Conservation (phyloP, 129 eudicot species). For the Ambrosia trifida region DNA sequence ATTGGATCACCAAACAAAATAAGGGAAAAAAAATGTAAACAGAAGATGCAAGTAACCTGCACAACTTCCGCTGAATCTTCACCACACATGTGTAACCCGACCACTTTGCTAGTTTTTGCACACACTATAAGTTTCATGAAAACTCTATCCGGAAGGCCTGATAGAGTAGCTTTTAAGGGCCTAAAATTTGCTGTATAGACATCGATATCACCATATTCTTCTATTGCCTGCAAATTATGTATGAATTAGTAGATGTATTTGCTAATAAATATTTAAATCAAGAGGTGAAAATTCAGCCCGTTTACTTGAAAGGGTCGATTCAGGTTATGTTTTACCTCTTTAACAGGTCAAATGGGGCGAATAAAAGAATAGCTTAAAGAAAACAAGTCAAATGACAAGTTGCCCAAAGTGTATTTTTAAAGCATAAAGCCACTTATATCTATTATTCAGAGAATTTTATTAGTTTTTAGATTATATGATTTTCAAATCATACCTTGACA, state of each 20-base stretch:
- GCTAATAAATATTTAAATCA: background rate
- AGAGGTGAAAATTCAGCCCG: background rate
- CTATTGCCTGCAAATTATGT: constrained; percentile 62
- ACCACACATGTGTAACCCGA: constrained; percentile 96
- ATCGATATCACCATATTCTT: constrained; percentile 80
- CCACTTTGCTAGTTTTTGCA: constrained; percentile 77
- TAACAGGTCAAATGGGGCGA: background rate
- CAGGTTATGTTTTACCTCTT: background rate
- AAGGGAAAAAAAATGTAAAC: background rate
- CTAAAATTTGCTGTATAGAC: constrained; percentile 79
- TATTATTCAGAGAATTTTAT: background rate
- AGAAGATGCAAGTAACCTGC: constrained; percentile 54
- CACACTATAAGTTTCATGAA: constrained; percentile 90
- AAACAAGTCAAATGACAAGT: background rate
- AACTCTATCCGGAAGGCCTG: constrained; percentile 93
- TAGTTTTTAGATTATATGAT: background rate
- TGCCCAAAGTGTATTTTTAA: background rate
- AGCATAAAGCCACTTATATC: background rate
- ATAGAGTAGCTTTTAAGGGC: constrained; percentile 96
- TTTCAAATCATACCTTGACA: background rate
- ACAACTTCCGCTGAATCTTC: constrained; percentile 92
- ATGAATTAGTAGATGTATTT: constrained; percentile 7
- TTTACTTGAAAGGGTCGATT: background rate
- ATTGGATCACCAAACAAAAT: background rate
- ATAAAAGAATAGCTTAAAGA: background rate